Conservation (phyloP, 2,329 filamentous ascomycete genomes). For the Diaporthe nobilis region DNA sequence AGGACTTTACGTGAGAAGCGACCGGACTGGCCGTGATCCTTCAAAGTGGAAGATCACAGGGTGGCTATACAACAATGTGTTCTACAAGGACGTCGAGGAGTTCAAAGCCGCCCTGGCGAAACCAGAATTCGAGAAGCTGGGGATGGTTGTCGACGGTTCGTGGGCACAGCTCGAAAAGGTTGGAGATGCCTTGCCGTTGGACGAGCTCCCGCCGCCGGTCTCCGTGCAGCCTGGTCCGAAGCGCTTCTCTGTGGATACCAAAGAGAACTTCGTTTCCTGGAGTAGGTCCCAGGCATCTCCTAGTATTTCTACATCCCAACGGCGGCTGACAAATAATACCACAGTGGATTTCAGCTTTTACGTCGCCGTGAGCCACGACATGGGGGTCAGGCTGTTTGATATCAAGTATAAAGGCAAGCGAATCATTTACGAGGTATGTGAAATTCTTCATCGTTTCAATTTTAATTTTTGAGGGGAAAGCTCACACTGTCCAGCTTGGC, state of each 20-base stretch:
- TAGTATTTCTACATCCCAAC: too few species aligned
- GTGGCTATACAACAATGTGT: slow-evolving; percentile 57
- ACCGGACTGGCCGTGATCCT: slow-evolving; percentile 59
- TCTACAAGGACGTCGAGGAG: slow-evolving; percentile 52
- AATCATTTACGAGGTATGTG: slow-evolving; percentile 64
- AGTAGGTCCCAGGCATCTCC: not conserved
- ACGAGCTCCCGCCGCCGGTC: slow-evolving; percentile 47
- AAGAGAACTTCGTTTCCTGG: slow-evolving; percentile 12
- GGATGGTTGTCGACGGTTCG: slow-evolving; percentile 44
- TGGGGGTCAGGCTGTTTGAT: slow-evolving; percentile 63
- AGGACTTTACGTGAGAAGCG: slow-evolving; percentile 60
- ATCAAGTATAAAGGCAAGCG: slow-evolving; percentile 64
- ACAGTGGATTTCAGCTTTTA: slow-evolving; percentile 25
- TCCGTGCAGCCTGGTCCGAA: slow-evolving; percentile 55
- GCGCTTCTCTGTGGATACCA: slow-evolving; percentile 50
- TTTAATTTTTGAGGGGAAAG: slow-evolving; percentile 55
- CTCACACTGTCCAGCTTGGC: slow-evolving; percentile 54
- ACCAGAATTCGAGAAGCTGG: not conserved
- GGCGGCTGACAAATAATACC: not conserved
- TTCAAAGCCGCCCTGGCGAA: slow-evolving; percentile 54
- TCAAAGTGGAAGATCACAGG: slow-evolving; percentile 58
- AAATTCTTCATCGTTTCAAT: slow-evolving; percentile 51
- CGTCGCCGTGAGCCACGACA: not conserved
- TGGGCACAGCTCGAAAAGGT: slow-evolving; percentile 46
- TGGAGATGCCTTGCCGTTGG: slow-evolving; percentile 48